Base-by-base conservation (phyloP, 2,329 filamentous ascomycete species). In the Fusarium tjaetaba region DNA sequence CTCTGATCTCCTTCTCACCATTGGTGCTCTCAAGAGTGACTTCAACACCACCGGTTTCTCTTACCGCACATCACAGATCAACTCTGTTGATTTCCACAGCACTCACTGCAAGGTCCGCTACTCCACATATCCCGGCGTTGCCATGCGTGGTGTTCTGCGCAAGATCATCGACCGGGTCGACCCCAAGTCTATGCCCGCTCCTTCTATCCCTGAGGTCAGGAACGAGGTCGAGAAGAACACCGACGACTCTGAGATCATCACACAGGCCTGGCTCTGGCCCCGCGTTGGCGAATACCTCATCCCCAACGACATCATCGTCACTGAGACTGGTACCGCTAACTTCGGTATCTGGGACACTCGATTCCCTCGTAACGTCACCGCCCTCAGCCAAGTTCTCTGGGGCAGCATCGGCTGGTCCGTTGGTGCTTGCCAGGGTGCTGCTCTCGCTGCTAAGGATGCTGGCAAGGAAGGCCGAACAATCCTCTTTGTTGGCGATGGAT, bases 401-500 rank as follows among this genome's bases (percentile, higher is more conserved):
- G 80, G 93, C 84, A 89, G 87, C 73, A 90, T 90, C 66, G 88
- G 88, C 28, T 90, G 88, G 88, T 88, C 88, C 9, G 87, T 90
- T 24, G 88, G 88, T 65, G 88, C 88, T 26, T 85, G 84, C 39
- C 88, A 90, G 76, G 88, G 88, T 39, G 94, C 94, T 24, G 93
- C 93, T 2, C 86, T 96, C 16, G 95, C 93, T 2, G 89, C 91
- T 1, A 91, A 90, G 76, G 94, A 96, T 78, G 82, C 84, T 42
- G 85, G 84, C 9, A 81, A 82, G 39, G 85, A 89, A 57, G 84
- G 90, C 32, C 87, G 95, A 68, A 94, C 93, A 0, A 91, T 98
- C 51, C 86, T 97, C 42, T 95, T 97, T 79, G 94, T 95, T n/a
- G 95, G 95, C 30, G 95, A 97, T 77, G 95, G 95, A 34, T 94